A percentile compares a stretch with the other conserved stretches of the same genome.
phyloP scores from a whole-genome alignment of 1,139 yeast species.

The Geotrichum candidum region DNA sequence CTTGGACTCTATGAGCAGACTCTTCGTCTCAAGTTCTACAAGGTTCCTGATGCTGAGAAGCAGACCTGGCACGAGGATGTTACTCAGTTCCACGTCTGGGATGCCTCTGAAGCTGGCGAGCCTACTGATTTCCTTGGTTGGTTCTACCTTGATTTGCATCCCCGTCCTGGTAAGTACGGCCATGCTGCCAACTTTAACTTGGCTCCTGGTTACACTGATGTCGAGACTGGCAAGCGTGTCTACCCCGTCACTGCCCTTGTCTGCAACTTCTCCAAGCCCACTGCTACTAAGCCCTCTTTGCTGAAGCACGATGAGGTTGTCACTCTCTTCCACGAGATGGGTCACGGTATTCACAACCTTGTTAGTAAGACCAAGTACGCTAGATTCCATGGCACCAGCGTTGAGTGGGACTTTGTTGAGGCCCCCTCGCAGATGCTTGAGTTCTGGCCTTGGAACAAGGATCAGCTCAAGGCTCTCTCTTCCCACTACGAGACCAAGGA shows the following conservation, averaged over 20 bases:
- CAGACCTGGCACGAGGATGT: conserved; percentile 74
- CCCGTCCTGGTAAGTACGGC: conserved; percentile 78
- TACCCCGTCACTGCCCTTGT: conserved; percentile 73
- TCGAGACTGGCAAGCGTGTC: conserved; percentile 45
- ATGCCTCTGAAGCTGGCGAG: conserved; percentile 41
- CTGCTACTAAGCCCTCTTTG: conserved; percentile 63
- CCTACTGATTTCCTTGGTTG: conserved; percentile 65
- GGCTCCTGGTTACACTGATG: conserved; percentile 52
- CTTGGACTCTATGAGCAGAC: conserved; percentile 60
- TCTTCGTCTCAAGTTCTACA: conserved; percentile 60
- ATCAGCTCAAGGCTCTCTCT: conserved; percentile 54
- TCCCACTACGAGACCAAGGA: conserved; percentile 57
- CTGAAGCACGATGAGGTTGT: conserved; percentile 73
- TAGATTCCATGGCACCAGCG: conserved; percentile 69
- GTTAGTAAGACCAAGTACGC: conserved; percentile 60
- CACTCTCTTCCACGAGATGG: conserved; percentile 84
- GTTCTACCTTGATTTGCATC: conserved; percentile 75
- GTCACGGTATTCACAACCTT: conserved; percentile 80
- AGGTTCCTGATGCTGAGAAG: conserved; percentile 38
- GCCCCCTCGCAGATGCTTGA: conserved; percentile 88
- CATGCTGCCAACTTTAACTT: conserved; percentile 82
- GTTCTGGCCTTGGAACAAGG: conserved; percentile 78
- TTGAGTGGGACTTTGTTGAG: conserved; percentile 81
- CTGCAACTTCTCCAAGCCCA: conserved; percentile 78
- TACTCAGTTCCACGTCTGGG: conserved; percentile 68